phyloP scores from a whole-genome alignment of 768 basidiomycete genomes.

The Tylopilus felleus region DNA sequence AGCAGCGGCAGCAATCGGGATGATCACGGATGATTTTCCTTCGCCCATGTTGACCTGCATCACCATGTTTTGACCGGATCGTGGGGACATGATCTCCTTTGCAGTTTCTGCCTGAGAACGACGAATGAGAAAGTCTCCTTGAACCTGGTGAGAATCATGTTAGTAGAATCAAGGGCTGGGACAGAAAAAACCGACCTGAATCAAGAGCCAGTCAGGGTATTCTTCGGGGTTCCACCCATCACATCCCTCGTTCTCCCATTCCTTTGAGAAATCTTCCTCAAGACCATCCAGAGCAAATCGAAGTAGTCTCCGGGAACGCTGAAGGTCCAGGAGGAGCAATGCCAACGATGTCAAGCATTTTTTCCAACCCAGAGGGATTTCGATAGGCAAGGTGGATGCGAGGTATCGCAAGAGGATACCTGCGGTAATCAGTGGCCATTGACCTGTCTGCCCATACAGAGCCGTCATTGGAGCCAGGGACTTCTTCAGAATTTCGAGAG shows the following conservation, averaged over 20 bases:
- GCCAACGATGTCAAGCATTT: background rate
- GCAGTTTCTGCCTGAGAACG: constrained; percentile 14
- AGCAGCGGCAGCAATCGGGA: no score
- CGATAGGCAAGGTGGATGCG: background rate
- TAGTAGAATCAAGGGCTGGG: background rate
- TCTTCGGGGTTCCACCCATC: no score
- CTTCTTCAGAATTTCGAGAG: no score
- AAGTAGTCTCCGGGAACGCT: no score
- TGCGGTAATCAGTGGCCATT: background rate
- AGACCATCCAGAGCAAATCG: no score
- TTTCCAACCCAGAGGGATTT: background rate
- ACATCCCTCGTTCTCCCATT: no score
- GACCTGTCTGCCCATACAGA: background rate
- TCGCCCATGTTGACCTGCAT: constrained; percentile 29
- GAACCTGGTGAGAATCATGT: background rate
- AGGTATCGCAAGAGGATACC: background rate
- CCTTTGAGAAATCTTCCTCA: no score
- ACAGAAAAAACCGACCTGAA: constrained; percentile 18
- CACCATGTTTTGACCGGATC: constrained; percentile 31
- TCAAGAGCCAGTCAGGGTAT: no score
- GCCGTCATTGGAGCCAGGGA: no score
- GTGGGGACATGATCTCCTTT: constrained; percentile 43
- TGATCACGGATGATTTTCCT: no score
- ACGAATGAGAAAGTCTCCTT: no score
- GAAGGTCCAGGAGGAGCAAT: background rate